A percentile compares a stretch with the other conserved stretches of the same genome.
Evolutionary conservation across 2,329 filamentous ascomycete genomes (phyloP).

Genomic region (Pleurostoma richardsiae): DNA sequence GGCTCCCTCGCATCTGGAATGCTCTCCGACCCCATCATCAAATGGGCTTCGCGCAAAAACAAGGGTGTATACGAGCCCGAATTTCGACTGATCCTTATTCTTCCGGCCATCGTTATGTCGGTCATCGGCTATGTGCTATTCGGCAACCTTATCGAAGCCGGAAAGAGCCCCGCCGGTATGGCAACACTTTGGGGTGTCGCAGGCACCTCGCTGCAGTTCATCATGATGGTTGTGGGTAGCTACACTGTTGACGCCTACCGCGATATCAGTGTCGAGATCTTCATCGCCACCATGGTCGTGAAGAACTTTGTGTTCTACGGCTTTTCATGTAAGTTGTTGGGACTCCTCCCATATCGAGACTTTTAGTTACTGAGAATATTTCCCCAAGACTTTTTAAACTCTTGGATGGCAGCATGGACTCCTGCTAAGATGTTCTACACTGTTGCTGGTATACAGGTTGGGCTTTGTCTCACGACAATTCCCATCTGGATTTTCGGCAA

Average conservation of each 20-base stretch:
- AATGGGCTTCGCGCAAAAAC: constrained; percentile 29
- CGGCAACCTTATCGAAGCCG: constrained; percentile 19
- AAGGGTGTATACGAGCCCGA: constrained; percentile 34
- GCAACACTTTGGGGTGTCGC: constrained; percentile 22
- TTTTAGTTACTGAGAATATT: neutral
- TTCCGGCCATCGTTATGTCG: constrained; percentile 18
- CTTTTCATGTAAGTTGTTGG: constrained; percentile 18
- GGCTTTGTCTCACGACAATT: neutral
- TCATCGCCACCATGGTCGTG: constrained; percentile 35
- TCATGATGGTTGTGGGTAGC: constrained; percentile 21
- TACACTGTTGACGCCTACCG: constrained; percentile 33
- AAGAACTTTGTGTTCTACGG: constrained; percentile 39
- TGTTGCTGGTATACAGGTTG: neutral
- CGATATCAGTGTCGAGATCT: constrained; percentile 33
- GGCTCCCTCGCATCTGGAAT: constrained; percentile 21
- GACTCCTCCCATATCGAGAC: neutral
- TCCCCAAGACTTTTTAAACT: neutral
- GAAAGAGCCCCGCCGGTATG: constrained; percentile 18
- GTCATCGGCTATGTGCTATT: constrained; percentile 25
- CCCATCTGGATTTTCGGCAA: neutral
- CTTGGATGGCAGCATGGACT: neutral
- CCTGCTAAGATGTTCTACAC: neutral
- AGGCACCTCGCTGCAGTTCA: constrained; percentile 16
- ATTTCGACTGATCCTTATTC: constrained; percentile 28
- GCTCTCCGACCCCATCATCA: constrained; percentile 27